Base-by-base conservation (phyloP, 371 early-diverging fungal genomes). In the Mortierella sp. region DNA sequence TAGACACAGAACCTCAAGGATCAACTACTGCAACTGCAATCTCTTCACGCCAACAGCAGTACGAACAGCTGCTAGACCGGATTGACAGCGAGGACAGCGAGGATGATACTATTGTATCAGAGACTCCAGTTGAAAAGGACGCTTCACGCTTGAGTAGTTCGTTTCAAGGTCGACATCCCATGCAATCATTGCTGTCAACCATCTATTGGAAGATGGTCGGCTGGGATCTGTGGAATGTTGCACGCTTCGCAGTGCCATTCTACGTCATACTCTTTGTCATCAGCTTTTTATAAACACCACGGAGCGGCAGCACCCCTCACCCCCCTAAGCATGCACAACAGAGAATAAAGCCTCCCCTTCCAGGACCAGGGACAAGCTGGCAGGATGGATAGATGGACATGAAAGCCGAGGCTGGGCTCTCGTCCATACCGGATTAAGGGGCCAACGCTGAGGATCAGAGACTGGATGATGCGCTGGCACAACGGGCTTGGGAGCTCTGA, bases 191-290 rank as follows among this genome's bases (percentile, higher is more conserved):
- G 29, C 24, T 31, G 21, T 45, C 47, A 21, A 17, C 21, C 12
- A 31, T 67, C 10, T 74, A 52, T 40, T 74, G 68, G 68, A 53
- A 49, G 44, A 60, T 51, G 57, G 52, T 54, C n/a, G 63, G 45
- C 5, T 68, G 68, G 74, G 74, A 74, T 17, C 5, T 57, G 14
- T 51, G 53, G 41, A 40, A 51, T 24, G 46, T 65, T n/a, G 37
- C 22, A 25, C 53, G 51, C 0, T 65, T 37, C 47, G 54, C 28
- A 14, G 16, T 65, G 6, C 65, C 57, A 9, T 57, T 65, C 22
- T 64, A 64, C 39, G 14, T 51, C 14, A 17, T 53, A 7, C 47
- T 57, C 27, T 57, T 57, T 47, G n/a, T 58, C 40, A 31, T 47
- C n/a, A 65, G 54, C 47, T 21, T 65, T 24, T 34, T 64, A n/a